Evolutionary conservation across 257 asterid genomes (phyloP).

Genomic region (Petunia axillaris): DNA sequence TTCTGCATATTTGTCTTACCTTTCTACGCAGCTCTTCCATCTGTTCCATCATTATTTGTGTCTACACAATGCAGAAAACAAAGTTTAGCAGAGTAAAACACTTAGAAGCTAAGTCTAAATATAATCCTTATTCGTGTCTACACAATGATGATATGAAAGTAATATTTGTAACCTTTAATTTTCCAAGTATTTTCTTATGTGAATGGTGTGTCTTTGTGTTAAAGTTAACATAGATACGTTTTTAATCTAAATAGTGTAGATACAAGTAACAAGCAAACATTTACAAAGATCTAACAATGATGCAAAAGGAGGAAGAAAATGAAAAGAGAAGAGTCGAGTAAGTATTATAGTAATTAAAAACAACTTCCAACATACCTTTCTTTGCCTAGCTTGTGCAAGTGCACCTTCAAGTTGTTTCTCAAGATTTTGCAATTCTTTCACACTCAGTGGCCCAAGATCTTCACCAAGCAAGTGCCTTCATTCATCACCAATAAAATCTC

Average conservation of each 20-base stretch:
- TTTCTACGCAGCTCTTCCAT: slow-evolving; percentile 93
- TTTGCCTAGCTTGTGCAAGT: slow-evolving; percentile 82
- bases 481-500: slow-evolving; percentile 6
- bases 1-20: slow-evolving; percentile 40
- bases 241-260: neutral
- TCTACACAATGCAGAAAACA: slow-evolving; percentile 45
- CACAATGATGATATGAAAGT: neutral
- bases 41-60: slow-evolving; percentile 74
- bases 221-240: neutral
- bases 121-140: neutral
- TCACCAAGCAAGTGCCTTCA: slow-evolving; percentile 93
- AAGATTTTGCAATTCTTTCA: slow-evolving; percentile 86
- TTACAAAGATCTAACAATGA: too few relatives aligned
- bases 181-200: neutral
- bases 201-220: neutral
- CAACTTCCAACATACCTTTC: slow-evolving; percentile 57
- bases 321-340: neutral
- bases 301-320: neutral
- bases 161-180: neutral
- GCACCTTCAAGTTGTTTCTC: slow-evolving; percentile 94
- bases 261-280: neutral
- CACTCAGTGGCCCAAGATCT: slow-evolving; percentile 81
- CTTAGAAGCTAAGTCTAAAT: too few relatives aligned
- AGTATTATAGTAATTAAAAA: neutral
- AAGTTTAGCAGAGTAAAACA: neutral